Evolutionary conservation across 2,329 filamentous ascomycete species (phyloP).

Genomic region (Talaromyces atroroseus): DNA sequence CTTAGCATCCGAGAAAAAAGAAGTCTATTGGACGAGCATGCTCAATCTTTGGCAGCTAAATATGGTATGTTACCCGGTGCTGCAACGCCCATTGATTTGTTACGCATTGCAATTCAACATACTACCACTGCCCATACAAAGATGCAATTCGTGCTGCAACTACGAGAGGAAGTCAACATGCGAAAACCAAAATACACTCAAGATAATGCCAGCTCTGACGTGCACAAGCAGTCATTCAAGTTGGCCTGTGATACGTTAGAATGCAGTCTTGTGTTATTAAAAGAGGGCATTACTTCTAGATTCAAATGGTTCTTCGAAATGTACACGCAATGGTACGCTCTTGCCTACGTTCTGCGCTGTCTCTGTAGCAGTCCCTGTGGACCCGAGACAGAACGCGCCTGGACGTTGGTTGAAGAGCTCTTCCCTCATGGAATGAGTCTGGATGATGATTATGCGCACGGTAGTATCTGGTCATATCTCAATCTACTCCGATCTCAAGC

Average conservation of each 20-base stretch:
- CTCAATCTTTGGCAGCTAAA: slow-evolving; percentile 11
- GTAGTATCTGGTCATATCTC: slow-evolving; percentile 15
- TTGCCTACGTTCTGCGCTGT: slow-evolving; percentile 19
- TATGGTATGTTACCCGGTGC: slow-evolving; percentile 5
- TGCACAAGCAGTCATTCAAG: slow-evolving; percentile 15
- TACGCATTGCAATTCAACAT: slow-evolving; percentile 16
- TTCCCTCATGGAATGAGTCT: slow-evolving; percentile 14
- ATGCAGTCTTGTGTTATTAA: slow-evolving; percentile 12
- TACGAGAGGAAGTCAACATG: slow-evolving; percentile 15
- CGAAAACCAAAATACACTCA: slow-evolving; percentile 7
- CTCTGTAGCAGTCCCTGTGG: slow-evolving; percentile 14
- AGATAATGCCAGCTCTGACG: slow-evolving; percentile 7
- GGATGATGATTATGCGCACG: slow-evolving; percentile 13
- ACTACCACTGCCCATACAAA: slow-evolving; percentile 14
- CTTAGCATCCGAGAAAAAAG: slow-evolving; percentile 10
- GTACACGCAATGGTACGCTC: slow-evolving; percentile 19
- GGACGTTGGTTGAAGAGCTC: slow-evolving; percentile 14
- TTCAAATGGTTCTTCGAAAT: slow-evolving; percentile 18
- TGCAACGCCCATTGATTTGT: slow-evolving; percentile 2
- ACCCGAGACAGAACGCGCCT: slow-evolving; percentile 14
- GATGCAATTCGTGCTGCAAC: slow-evolving; percentile 16
- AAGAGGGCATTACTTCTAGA: slow-evolving; percentile 10
- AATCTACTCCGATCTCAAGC: slow-evolving; percentile 14
- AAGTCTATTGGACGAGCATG: slow-evolving; percentile 7
- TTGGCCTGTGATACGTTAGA: slow-evolving; percentile 17